Evolutionary conservation across 2,329 filamentous ascomycete species (phyloP), one percentile per base, ranked within the genome.

Genomic region (Didymella exigua): DNA sequence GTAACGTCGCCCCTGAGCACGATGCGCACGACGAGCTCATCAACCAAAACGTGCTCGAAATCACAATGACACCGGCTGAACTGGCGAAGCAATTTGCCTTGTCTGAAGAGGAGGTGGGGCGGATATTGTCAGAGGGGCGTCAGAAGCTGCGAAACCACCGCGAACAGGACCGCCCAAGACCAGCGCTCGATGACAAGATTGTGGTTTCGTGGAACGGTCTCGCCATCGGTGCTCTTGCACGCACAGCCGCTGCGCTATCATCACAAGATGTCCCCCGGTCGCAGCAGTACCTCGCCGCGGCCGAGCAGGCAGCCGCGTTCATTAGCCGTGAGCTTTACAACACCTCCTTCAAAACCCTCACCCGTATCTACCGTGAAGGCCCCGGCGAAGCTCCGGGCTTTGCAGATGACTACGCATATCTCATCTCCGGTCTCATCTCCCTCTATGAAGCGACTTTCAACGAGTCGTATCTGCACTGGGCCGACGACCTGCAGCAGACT

Each of bases 11-110:
- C 29, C 86, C 88, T 3, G 85, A 88, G 50, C 86, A 93, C 64
- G 95, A 99, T 69, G 88, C 90, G 0, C 90, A 96, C 66, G 93
- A 98, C 70, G 93, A 98, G 69, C 93, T 98, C 56, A 88, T 96
- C 68, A 92, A 93, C 66, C 91, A 96, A 71, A 99, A 98, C 69
- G 92, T 96, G 5, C 77, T 97, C 2, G 86, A 86, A 31, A 82
- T 96, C 23, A 84, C 84, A 30, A 86, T 84, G 56, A 89, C 87
- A 0, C 82, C 86, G 0, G 81, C 83, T 18, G 85, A 89, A 41
- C 80, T 99, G 7, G 88, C 89, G 13, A 84, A 85, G 51, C 88
- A 95, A 63, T 89, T 96, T 65, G 87, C 86, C 1, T 80, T 93
- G 13, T 82, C 87, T 0, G 84, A 87, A 51, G 82, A 86, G 0